A percentile compares a stretch with the other conserved stretches of the same genome.
Conservation (phyloP, 2,329 filamentous ascomycete species). For the Aspergillus niger region DNA sequence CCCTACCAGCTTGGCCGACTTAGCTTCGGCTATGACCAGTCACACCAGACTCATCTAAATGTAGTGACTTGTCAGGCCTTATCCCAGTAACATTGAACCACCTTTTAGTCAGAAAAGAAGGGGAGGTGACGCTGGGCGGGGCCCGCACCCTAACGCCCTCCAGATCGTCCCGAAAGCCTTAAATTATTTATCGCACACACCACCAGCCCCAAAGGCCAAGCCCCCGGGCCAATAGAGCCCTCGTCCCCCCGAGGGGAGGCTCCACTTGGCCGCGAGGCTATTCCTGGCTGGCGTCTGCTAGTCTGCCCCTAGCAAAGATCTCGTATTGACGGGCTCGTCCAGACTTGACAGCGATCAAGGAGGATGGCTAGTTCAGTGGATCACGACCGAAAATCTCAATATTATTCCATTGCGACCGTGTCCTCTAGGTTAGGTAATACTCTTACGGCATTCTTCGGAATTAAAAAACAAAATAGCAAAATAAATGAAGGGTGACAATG, state of each 20-base stretch:
- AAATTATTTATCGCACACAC: conserved; percentile 16
- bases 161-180: conserved; percentile 27
- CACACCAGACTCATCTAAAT: conserved; percentile 13
- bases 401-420: background rate
- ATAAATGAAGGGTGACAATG: background rate
- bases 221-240: conserved; percentile 14
- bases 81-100: too few species aligned
- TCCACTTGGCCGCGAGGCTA: conserved; percentile 42
- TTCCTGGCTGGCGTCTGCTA: conserved; percentile 38
- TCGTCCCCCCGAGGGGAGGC: conserved; percentile 21
- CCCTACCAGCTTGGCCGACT: background rate
- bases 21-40: conserved; percentile 17
- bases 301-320: conserved; percentile 18
- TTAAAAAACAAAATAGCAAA: background rate
- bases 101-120: background rate
- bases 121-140: conserved; percentile 14
- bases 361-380: conserved; percentile 7
- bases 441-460: conserved; percentile 4
- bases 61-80: conserved; percentile 21
- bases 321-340: conserved; percentile 14
- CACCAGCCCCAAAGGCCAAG: conserved; percentile 9
- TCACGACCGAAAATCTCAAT: conserved; percentile 4
- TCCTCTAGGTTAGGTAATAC: background rate
- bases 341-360: background rate
- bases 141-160: conserved; percentile 24